Conservation (phyloP, 148 eudicot genomes). For the Euryodendron excelsum region DNA sequence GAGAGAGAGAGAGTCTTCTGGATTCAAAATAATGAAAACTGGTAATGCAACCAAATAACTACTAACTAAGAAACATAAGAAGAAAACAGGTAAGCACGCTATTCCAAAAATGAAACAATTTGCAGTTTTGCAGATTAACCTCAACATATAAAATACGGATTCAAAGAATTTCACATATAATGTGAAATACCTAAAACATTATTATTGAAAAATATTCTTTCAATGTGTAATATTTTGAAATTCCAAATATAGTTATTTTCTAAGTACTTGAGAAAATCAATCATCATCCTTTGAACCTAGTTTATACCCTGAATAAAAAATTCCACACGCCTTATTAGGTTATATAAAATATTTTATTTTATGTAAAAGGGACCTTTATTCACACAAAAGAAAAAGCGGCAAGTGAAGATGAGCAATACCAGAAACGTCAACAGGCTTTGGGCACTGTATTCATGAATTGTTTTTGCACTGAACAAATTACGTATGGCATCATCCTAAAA, state of each 20-base stretch:
- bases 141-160: not conserved
- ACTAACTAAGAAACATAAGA: not conserved
- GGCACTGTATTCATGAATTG: slow-evolving; percentile 93
- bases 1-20: too few relatives aligned
- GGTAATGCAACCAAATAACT: not conserved
- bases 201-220: not conserved
- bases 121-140: not conserved
- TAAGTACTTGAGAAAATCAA: not conserved
- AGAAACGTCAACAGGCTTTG: slow-evolving; percentile 87
- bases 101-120: not conserved
- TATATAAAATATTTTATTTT: not conserved
- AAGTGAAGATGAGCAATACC: slow-evolving; percentile 42
- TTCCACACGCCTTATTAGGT: not conserved
- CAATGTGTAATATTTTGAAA: not conserved
- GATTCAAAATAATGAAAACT: too few relatives aligned
- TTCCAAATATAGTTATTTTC: not conserved
- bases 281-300: not conserved
- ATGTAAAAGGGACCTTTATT: not conserved
- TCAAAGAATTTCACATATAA: not conserved
- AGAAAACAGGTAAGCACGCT: not conserved
- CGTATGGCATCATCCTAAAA: slow-evolving; percentile 99
- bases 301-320: not conserved
- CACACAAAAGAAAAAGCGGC: not conserved
- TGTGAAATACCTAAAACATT: not conserved
- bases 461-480: slow-evolving; percentile 95